Conservation (phyloP, 768 basidiomycete genomes). For the Suillus fuscotomentosus region DNA sequence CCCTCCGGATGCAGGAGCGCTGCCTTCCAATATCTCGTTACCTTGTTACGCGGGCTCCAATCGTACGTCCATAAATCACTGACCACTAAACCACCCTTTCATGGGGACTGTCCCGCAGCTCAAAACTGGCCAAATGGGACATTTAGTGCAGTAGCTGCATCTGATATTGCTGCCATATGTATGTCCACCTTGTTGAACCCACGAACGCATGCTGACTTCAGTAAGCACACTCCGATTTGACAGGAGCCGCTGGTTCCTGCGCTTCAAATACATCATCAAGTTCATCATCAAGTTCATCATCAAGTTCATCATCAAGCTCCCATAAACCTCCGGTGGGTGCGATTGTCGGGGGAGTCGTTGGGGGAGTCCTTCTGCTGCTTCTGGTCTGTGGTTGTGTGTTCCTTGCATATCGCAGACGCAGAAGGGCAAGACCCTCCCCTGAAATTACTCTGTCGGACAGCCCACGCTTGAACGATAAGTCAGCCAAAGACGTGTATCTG, state of each 20-base stretch:
- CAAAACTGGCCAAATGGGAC: constrained; percentile 16
- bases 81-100: constrained; percentile 2
- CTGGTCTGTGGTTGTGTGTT: constrained; percentile 14
- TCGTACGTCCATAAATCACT: constrained; percentile 12
- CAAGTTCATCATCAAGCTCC: background rate
- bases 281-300: background rate
- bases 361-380: constrained; percentile 13
- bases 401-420: constrained; percentile 13
- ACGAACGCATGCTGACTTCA: background rate
- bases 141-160: constrained; percentile 19
- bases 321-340: constrained; percentile 13
- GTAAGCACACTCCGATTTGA: constrained; percentile 19
- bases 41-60: constrained; percentile 25
- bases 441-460: background rate
- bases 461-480: background rate
- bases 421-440: background rate
- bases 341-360: constrained; percentile 24
- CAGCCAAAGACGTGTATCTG: constrained; percentile 1
- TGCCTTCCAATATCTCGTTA: constrained; percentile 14
- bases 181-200: background rate
- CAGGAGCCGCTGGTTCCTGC: constrained; percentile 14
- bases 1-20: constrained; percentile 10
- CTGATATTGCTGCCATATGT: constrained; percentile 15
- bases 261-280: background rate
- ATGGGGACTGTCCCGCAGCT: constrained; percentile 11